Percentiles rank a stretch among this genome's conserved stretches.
phyloP scores from a whole-genome alignment of 768 basidiomycete genomes.

The Mycena capillaripes region DNA sequence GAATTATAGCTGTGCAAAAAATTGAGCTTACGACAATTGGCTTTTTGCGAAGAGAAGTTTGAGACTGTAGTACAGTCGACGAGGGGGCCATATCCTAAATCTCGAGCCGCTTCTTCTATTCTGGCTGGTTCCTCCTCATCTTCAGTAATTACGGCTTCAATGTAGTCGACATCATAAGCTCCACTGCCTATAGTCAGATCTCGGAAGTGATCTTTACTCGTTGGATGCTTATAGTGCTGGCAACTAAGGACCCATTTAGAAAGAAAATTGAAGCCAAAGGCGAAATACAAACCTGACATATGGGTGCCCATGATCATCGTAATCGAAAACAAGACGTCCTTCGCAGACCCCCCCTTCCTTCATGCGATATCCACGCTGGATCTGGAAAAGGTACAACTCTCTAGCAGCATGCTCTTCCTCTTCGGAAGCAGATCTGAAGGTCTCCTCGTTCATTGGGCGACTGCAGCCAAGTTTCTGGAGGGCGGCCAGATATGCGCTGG shows the following conservation, averaged over 20 bases:
- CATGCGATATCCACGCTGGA: background rate
- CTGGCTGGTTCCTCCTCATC: background rate
- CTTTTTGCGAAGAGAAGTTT: slow-evolving; percentile 1
- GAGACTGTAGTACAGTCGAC: slow-evolving; percentile 4
- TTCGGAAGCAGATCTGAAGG: background rate
- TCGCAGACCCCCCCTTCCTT: slow-evolving; percentile 1
- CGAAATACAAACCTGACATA: background rate
- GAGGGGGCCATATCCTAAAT: slow-evolving; percentile 11
- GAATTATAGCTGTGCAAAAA: background rate
- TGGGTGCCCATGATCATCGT: background rate
- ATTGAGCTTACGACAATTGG: slow-evolving; percentile 4
- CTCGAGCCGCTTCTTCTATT: background rate
- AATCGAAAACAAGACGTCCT: background rate
- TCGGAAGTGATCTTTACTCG: slow-evolving; percentile 1
- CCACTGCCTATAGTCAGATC: slow-evolving; percentile 1
- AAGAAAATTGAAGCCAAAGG: background rate
- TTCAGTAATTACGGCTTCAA: slow-evolving; percentile 24
- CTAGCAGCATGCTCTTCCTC: background rate
- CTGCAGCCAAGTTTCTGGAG: background rate
- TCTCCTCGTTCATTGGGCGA: background rate
- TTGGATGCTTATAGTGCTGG: background rate
- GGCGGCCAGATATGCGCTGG: background rate
- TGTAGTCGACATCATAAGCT: slow-evolving; percentile 12
- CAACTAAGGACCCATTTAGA: background rate
- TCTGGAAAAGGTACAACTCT: slow-evolving; percentile 2